Conservation (phyloP, 192 early-diverging fungal genomes). For the Backusella luteola region DNA sequence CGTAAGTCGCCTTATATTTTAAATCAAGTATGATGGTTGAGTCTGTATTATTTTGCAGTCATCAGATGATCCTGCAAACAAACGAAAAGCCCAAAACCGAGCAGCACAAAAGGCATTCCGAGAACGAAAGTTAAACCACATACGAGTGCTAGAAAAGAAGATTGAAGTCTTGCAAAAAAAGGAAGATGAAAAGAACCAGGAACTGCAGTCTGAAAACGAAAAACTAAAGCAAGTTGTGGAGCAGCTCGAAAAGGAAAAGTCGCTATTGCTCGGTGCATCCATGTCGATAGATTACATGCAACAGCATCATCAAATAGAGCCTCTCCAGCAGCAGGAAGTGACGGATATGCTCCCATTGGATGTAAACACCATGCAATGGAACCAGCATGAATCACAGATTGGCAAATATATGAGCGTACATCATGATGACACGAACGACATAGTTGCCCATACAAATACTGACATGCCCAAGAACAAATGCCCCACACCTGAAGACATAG, state of each 20-base stretch:
- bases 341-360: not conserved
- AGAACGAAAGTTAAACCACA: slow-evolving; percentile 80
- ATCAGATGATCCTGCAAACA: slow-evolving; percentile 16
- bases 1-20: not conserved
- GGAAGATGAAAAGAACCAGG: not conserved
- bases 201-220: not conserved
- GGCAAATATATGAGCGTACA: not conserved
- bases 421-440: not conserved
- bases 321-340: not conserved
- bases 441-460: not conserved
- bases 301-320: not conserved
- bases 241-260: not conserved
- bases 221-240: not conserved
- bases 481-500: not conserved
- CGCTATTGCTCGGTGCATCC: not conserved
- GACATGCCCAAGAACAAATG: not conserved
- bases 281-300: not conserved
- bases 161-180: slow-evolving; percentile 46
- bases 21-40: not conserved
- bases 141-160: slow-evolving; percentile 71
- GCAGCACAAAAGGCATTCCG: slow-evolving; percentile 90
- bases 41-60: not conserved
- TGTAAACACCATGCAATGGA: not conserved
- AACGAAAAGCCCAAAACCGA: slow-evolving; percentile 77
- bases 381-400: not conserved